A percentile compares a stretch with the other conserved stretches of the same genome.
phyloP scores from a whole-genome alignment of 768 basidiomycete species.

The Neoboletus magnificus region DNA sequence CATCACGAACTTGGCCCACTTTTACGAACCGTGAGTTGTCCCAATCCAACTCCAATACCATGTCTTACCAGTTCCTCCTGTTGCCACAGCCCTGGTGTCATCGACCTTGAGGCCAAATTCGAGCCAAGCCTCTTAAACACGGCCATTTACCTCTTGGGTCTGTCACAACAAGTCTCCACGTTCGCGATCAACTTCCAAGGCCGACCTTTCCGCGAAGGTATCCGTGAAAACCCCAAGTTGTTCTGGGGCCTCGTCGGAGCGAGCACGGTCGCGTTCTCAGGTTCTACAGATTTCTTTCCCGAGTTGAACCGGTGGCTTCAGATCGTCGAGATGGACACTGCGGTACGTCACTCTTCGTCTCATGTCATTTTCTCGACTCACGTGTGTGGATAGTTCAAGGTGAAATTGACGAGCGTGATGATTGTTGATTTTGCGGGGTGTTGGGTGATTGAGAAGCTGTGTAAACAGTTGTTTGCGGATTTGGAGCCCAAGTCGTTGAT shows the following conservation, averaged over 20 bases:
- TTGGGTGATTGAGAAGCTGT: constrained; percentile 74
- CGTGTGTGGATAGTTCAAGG: constrained; percentile 69
- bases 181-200: constrained; percentile 99
- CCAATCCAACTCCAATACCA: not conserved
- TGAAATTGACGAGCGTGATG: constrained; percentile 78
- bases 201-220: constrained; percentile 96
- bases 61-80: not conserved
- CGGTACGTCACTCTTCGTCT: constrained; percentile 49
- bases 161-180: constrained; percentile 97
- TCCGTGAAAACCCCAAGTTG: constrained; percentile 91
- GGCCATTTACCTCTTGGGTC: constrained; percentile 90
- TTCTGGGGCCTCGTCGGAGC: constrained; percentile 92
- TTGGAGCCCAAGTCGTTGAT: constrained; percentile 83
- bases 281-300: constrained; percentile 91
- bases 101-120: constrained; percentile 96
- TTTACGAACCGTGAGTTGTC: constrained; percentile 67
- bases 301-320: constrained; percentile 97
- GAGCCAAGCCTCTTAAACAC: constrained; percentile 94
- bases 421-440: constrained; percentile 85
- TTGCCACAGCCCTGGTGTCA: constrained; percentile 54
- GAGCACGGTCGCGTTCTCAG: constrained; percentile 86
- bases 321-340: constrained; percentile 81
- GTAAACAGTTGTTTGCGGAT: constrained; percentile 86
- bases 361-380: too few species aligned
- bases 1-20: constrained; percentile 83